Base-by-base conservation (phyloP, 208 protist species). In the Endotrypanum monterogeii region DNA sequence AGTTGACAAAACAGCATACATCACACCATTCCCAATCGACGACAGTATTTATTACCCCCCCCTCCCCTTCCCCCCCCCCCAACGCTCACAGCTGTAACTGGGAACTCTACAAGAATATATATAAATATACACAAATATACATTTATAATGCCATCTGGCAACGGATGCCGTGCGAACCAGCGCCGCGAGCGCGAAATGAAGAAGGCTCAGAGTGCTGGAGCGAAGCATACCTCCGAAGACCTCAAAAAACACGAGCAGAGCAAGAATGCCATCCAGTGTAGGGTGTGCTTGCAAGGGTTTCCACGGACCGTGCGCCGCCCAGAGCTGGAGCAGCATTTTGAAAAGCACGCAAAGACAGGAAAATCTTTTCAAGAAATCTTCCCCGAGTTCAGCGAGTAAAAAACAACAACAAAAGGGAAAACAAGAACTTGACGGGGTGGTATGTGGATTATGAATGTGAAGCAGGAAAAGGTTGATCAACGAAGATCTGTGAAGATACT, bases 211-310 rank as follows among this genome's bases (percentile, higher is more conserved):
- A 71, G 79, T 6, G 66, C 48, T 9, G 90, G 83, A 67, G 62
- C 25, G 39, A 85, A 85, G 66, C 85, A 91, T 80, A 78, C 83
- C 39, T 37, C 78, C 46, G 87, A 92, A 48, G 90, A 94, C 48
- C 25, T 83, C 14, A 92, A 94, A 78, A 92, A 92, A 78, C 87
- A 92, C 58, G 86, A 94, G 76, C 72, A 91, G 71, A 86, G 78
- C 69, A 92, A 92, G 67, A 92, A 89, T 56, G 87, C 84, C 0
- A 77, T 94, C 41, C 90, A 94, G 84, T 94, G 90, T 71, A 85
- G 67, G 46, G 74, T 92, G 52, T 94, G 90, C 58, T 67, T 94
- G 44, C 87, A 92, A 57, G 90, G 90, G 39, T 94, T 94, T 67
- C 90, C 90, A 5, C 78, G 83, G 46, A 94, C 90, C 3, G 90